Evolutionary conservation across 768 basidiomycete genomes (phyloP).

Genomic region (Termitomyces titanicus): DNA sequence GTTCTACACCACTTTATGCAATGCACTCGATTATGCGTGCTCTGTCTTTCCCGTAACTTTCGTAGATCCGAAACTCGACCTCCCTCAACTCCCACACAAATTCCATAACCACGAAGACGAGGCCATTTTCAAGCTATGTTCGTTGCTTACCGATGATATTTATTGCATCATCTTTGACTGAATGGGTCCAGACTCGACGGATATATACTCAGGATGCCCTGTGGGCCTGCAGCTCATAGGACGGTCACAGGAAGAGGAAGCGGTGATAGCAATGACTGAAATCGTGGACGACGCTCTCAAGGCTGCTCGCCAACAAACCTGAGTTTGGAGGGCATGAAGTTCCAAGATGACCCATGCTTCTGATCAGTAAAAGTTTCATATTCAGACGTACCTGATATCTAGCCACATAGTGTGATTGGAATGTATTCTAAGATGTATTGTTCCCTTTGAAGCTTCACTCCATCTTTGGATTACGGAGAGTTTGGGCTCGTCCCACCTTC

Average conservation of each 20-base stretch:
- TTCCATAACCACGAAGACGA: conserved; percentile 56
- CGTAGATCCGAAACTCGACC: conserved; percentile 54
- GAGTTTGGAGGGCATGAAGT: too few relatives aligned
- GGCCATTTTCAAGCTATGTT: conserved; percentile 51
- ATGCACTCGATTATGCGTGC: conserved; percentile 58
- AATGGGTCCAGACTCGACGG: conserved; percentile 47
- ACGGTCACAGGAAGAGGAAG: conserved; percentile 68
- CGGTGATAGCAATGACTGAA: conserved; percentile 63
- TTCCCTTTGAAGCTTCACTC: too few relatives aligned
- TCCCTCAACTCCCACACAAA: conserved; percentile 38
- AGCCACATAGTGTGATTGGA: too few relatives aligned
- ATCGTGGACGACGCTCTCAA: conserved; percentile 55
- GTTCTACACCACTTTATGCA: conserved; percentile 64
- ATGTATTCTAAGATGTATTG: too few relatives aligned
- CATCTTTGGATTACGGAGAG: too few relatives aligned
- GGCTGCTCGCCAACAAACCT: neutral
- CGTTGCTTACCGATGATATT: conserved; percentile 17
- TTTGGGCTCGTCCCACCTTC: too few relatives aligned
- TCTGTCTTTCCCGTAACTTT: conserved; percentile 61
- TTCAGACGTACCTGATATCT: too few relatives aligned
- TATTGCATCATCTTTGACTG: neutral
- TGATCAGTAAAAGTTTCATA: too few relatives aligned
- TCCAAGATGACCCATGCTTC: too few relatives aligned
- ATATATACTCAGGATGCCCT: conserved; percentile 50
- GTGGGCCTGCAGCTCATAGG: conserved; percentile 66